Evolutionary conservation across 352 stramenopile species (phyloP).

Genomic region (Phytophthora parvispora): DNA sequence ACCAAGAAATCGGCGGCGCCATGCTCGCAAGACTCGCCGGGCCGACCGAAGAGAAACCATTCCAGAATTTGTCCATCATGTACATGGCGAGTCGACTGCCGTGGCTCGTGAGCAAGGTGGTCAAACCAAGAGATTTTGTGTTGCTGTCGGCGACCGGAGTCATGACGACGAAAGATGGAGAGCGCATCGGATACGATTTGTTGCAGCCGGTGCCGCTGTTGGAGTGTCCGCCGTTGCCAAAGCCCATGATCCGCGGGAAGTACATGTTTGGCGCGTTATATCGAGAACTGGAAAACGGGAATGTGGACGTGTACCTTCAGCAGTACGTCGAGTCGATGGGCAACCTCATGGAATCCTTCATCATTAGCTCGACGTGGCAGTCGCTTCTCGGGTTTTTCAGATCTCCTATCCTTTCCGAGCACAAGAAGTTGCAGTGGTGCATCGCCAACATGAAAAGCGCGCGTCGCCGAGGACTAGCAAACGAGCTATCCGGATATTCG

Average conservation of each 20-base stretch:
- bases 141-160: slow-evolving; percentile 54
- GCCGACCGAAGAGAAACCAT: slow-evolving; percentile 47
- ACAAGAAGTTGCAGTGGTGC: slow-evolving; percentile 46
- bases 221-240: slow-evolving; percentile 26
- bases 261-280: slow-evolving; percentile 47
- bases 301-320: slow-evolving; percentile 47
- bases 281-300: slow-evolving; percentile 36
- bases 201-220: slow-evolving; percentile 58
- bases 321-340: slow-evolving; percentile 41
- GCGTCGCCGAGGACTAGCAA: slow-evolving; percentile 21
- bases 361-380: slow-evolving; percentile 36
- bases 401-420: slow-evolving; percentile 30
- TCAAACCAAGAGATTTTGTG: slow-evolving; percentile 55
- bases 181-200: slow-evolving; percentile 64
- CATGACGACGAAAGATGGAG: slow-evolving; percentile 39
- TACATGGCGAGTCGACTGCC: slow-evolving; percentile 49
- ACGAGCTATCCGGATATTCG: slow-evolving; percentile 21
- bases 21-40: slow-evolving; percentile 67
- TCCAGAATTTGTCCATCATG: slow-evolving; percentile 57
- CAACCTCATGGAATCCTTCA: slow-evolving; percentile 35
- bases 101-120: slow-evolving; percentile 50
- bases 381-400: slow-evolving; percentile 33
- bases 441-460: slow-evolving; percentile 39
- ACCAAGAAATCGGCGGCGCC: slow-evolving; percentile 40
- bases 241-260: slow-evolving; percentile 43